Percentiles rank a stretch among this genome's conserved stretches.
Evolutionary conservation across 192 early-diverging fungal species (phyloP).

Genomic region (Obelidium mucronatum): DNA sequence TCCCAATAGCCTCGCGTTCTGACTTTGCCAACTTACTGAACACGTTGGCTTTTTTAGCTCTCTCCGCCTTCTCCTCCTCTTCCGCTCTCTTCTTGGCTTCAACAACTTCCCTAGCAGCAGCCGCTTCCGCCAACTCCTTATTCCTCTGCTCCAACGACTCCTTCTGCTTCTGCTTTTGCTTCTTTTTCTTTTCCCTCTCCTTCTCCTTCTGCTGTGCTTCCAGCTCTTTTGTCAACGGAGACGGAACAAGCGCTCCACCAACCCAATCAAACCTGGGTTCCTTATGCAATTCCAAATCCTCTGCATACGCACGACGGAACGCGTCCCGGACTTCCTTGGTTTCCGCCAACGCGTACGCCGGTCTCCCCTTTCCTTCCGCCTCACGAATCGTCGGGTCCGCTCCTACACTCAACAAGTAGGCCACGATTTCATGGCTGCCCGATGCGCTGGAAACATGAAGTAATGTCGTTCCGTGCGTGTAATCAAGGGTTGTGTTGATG

Average conservation of each 20-base stretch:
- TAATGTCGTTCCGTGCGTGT: constrained; percentile 56
- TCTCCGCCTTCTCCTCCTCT: constrained; percentile 62
- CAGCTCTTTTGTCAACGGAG: constrained; percentile 75
- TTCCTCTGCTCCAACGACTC: constrained; percentile 43
- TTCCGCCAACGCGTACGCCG: constrained; percentile 75
- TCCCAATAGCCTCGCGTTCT: constrained; percentile 54
- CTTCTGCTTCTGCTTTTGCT: constrained; percentile 63
- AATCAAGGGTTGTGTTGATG: constrained; percentile 45
- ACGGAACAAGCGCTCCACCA: constrained; percentile 74
- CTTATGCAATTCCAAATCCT: constrained; percentile 46
- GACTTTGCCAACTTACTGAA: constrained; percentile 45
- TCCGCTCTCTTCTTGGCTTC: constrained; percentile 50
- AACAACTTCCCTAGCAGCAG: constrained; percentile 30
- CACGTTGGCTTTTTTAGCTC: constrained; percentile 51
- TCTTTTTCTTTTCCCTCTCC: constrained; percentile 68
- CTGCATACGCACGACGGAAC: constrained; percentile 74
- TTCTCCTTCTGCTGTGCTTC: constrained; percentile 74
- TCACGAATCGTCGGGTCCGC: constrained; percentile 76
- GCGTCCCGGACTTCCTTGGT: constrained; percentile 75
- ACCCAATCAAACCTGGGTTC: constrained; percentile 59
- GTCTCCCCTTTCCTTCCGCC: constrained; percentile 42
- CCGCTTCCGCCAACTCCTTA: constrained; percentile 48
- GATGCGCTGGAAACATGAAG: constrained; percentile 78
- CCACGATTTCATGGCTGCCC: constrained; percentile 67
- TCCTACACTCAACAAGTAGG: constrained; percentile 69